phyloP scores from a whole-genome alignment of 306 rosid genomes.

The Comarum palustre region DNA sequence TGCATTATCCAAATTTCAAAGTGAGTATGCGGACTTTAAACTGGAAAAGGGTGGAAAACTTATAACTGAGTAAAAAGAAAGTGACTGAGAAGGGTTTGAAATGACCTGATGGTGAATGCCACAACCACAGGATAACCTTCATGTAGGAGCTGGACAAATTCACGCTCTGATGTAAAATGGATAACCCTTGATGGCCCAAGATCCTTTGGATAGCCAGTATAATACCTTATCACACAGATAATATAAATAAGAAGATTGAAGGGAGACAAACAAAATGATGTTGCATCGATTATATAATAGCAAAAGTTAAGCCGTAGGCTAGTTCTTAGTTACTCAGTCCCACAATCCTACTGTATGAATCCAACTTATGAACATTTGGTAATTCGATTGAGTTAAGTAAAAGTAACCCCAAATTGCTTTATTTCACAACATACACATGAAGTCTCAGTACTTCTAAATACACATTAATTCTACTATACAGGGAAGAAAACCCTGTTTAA shows the following conservation, averaged over 20 bases:
- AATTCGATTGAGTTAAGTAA: not conserved
- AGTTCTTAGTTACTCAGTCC: not conserved
- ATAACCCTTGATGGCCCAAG: constrained; percentile 80
- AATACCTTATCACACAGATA: constrained; percentile 47
- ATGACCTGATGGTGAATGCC: constrained; percentile 81
- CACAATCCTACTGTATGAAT: not conserved
- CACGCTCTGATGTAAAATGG: constrained; percentile 87
- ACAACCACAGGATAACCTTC: constrained; percentile 81
- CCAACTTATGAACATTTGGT: not conserved
- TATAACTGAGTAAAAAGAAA: not conserved
- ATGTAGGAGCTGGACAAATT: constrained; percentile 82
- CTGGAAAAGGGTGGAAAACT: not conserved
- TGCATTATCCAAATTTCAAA: constrained; percentile 33
- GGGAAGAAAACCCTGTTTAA: not conserved
- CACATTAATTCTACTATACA: not conserved
- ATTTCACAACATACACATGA: not conserved
- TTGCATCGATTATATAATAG: not conserved
- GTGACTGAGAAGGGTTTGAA: constrained; percentile 15
- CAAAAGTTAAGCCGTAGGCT: not conserved
- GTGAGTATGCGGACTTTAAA: constrained; percentile 20
- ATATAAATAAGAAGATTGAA: not conserved
- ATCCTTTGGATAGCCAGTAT: constrained; percentile 83
- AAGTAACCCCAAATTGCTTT: not conserved
- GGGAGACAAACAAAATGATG: not conserved
- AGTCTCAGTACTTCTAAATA: not conserved